Base-by-base conservation (phyloP, 2,329 filamentous ascomycete species). In the Microsporum audouinii region DNA sequence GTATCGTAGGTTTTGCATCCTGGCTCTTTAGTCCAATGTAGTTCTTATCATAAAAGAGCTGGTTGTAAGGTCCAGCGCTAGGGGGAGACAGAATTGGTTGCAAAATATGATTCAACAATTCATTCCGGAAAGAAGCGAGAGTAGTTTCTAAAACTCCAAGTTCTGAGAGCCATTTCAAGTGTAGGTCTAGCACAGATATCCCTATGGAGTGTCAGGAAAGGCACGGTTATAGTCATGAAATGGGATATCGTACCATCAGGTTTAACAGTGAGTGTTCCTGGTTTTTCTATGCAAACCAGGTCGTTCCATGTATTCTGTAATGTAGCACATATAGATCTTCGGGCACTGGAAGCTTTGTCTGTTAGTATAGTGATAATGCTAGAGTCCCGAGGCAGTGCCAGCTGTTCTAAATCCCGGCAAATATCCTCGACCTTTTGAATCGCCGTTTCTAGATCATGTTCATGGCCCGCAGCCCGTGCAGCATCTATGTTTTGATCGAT, bases 301-400 rank as follows among this genome's bases (percentile, higher is more conserved):
- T 80, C 77, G 62, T 82, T 82, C 89, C 91, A 96, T n/a, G 85
- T 80, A 60, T 79, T 78, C 49, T 83, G 81, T 43, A 94, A 80
- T 6, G 83, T 82, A 45, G 87, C 82, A 61, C 85, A 81, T 27
- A 94, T 81, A 23, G 82, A 79, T 1, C 81, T 79, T 64, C 85
- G 86, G 61, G 95, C 76, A 67, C 86, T 83, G 31, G 84, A 83
- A 1, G 83, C 81, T 64, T 86, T 82, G 51, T 83, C 73, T 63
- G 85, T 80, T 2, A 96, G 75, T 29, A 95, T 75, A 60, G 80
- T 65, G 65, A 71, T 68, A 38, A 77, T 69, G 65, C 71, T 73
- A n/a, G 69, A 73, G 62, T 72, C 72, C 45, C 64, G 66, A 29
- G 72, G 70, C 27, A 71, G 67, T 33, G 65, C 65, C 45, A 71